A percentile compares a stretch with the other conserved stretches of the same genome.
Evolutionary conservation across 2,329 filamentous ascomycete genomes (phyloP).

Genomic region (Penicillium sp.): DNA sequence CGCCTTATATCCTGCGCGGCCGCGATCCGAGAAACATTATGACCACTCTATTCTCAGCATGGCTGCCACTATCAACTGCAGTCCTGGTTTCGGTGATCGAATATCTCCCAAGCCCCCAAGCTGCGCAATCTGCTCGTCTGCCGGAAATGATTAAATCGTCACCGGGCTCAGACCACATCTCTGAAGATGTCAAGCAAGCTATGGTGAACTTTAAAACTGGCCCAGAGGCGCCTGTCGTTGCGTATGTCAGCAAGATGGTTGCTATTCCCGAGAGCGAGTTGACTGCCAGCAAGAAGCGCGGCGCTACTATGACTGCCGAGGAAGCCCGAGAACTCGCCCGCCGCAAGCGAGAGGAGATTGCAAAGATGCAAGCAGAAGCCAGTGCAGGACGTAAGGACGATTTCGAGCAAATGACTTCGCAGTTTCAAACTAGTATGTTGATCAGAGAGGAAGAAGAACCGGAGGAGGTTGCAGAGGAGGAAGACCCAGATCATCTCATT

Average conservation of each 20-base stretch:
- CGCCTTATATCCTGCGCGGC: conserved; percentile 79
- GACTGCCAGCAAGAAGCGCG: conserved; percentile 75
- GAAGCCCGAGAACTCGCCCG: conserved; percentile 86
- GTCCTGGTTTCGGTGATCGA: conserved; percentile 92
- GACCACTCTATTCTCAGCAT: conserved; percentile 81
- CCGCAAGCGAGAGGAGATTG: conserved; percentile 85
- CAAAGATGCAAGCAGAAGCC: conserved; percentile 68
- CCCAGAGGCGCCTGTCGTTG: conserved; percentile 75
- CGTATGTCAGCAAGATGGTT: conserved; percentile 98
- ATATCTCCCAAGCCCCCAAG: conserved; percentile 79
- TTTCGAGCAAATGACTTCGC: conserved; percentile 58
- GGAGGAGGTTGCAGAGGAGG: conserved; percentile 55
- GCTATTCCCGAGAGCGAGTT: conserved; percentile 91
- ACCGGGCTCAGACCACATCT: conserved; percentile 72
- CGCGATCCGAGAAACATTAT: conserved; percentile 81
- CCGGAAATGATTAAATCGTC: conserved; percentile 77
- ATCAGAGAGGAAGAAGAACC: conserved; percentile 50
- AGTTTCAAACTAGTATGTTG: conserved; percentile 62
- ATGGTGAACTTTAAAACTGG: conserved; percentile 77
- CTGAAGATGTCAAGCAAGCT: conserved; percentile 69
- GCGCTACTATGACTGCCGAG: conserved; percentile 74
- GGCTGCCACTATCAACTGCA: conserved; percentile 91
- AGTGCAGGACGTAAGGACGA: conserved; percentile 46
- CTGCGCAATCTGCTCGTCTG: conserved; percentile 76
- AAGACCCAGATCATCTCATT: conserved; percentile 83